These are phyloP conservation scores for Chalaropsis thielavioides DNA, from an alignment of 2,329 filamentous ascomycete species.

Conservation along the genomic window DNA sequence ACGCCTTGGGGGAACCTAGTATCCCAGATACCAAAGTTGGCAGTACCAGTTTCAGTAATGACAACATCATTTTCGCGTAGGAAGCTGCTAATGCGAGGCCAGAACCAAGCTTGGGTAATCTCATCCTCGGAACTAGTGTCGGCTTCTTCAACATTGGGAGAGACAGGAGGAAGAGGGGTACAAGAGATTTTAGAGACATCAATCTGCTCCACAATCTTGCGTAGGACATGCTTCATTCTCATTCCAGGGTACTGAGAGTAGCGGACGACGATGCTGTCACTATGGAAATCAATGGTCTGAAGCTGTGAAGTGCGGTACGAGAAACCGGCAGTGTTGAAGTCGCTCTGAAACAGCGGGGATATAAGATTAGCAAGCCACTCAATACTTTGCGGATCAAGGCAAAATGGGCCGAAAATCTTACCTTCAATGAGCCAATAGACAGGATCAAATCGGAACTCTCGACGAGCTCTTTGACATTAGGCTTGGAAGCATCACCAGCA, in stretches of 20 bases:
- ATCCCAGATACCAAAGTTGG: conserved; percentile 80
- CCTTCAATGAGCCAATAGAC: conserved; percentile 49
- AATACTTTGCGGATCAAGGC: neutral
- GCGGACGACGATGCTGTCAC: conserved; percentile 54
- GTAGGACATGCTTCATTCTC: conserved; percentile 63
- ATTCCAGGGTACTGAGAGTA: conserved; percentile 69
- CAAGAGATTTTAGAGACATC: conserved; percentile 44
- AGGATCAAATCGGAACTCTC: conserved; percentile 59
- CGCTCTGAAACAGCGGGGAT: conserved; percentile 34
- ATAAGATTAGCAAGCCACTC: neutral
- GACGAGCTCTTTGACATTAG: conserved; percentile 46
- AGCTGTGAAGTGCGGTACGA: conserved; percentile 64
- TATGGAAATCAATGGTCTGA: conserved; percentile 69
- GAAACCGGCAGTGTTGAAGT: conserved; percentile 75
- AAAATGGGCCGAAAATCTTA: neutral
- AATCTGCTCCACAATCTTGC: conserved; percentile 48
- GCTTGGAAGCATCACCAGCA: conserved; percentile 59
- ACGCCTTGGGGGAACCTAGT: conserved; percentile 65
- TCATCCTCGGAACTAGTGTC: conserved; percentile 27
- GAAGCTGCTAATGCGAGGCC: conserved; percentile 62
- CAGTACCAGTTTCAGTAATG: conserved; percentile 75
- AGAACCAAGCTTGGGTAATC: conserved; percentile 62
- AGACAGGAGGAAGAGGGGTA: conserved; percentile 24
- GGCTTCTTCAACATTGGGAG: conserved; percentile 32
- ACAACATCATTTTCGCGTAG: conserved; percentile 59